These are phyloP conservation scores for Spathaspora gorwiae DNA, from an alignment of 805 yeast species.

Conservation along the genomic window DNA sequence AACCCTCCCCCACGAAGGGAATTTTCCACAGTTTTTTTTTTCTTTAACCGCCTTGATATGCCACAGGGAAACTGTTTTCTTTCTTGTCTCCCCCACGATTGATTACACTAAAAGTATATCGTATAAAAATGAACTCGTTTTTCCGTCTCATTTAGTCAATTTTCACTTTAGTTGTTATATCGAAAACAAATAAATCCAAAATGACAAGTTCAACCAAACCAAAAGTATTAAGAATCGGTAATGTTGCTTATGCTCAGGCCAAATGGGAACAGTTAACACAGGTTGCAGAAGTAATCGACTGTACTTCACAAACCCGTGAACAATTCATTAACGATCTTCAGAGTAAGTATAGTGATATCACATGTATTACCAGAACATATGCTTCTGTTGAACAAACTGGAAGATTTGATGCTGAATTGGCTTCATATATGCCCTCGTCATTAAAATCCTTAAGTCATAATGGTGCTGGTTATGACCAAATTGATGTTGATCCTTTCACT, in stretches of 20 bases:
- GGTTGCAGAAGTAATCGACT: slow-evolving; percentile 35
- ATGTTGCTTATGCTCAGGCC: slow-evolving; percentile 52
- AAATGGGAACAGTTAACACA: slow-evolving; percentile 59
- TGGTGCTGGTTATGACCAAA: slow-evolving; percentile 78
- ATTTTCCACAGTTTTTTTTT: no score
- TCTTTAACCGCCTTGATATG: not conserved
- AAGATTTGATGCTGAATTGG: slow-evolving; percentile 59
- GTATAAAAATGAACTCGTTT: not conserved
- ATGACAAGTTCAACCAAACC: slow-evolving; percentile 32
- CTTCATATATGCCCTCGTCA: slow-evolving; percentile 48
- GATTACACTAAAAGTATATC: not conserved
- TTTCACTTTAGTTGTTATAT: not conserved
- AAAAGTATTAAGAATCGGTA: slow-evolving; percentile 63
- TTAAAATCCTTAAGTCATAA: slow-evolving; percentile 53
- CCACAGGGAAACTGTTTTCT: not conserved
- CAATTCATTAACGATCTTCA: slow-evolving; percentile 42
- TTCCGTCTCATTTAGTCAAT: not conserved
- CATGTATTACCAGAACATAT: slow-evolving; percentile 50
- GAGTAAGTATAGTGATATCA: slow-evolving; percentile 40
- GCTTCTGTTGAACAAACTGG: slow-evolving; percentile 52
- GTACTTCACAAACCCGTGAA: slow-evolving; percentile 30
- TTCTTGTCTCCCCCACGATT: not conserved
- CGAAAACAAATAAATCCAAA: no score
- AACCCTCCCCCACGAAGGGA: not conserved
- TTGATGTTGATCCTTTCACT: slow-evolving; percentile 52